Percentiles rank a stretch among this genome's conserved stretches.
phyloP scores from a whole-genome alignment of 2,329 filamentous ascomycete genomes.

The Aquanectria penicillioides region DNA sequence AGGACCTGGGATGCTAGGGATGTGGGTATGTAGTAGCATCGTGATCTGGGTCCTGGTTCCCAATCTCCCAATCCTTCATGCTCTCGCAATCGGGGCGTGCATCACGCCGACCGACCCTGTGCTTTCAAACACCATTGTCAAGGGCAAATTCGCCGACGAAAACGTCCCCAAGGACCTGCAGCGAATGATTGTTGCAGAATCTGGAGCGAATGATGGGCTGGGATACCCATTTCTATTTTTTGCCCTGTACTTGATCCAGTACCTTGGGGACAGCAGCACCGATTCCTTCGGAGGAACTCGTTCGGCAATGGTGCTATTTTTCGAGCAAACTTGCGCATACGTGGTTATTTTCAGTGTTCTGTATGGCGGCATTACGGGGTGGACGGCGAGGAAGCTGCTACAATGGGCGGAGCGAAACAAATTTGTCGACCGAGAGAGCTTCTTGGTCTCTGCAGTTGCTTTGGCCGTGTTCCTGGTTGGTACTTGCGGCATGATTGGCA shows the following conservation, averaged over 20 bases:
- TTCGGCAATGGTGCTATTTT: slow-evolving; percentile 81
- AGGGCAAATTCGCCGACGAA: slow-evolving; percentile 91
- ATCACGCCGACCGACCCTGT: slow-evolving; percentile 92
- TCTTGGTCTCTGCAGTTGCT: slow-evolving; percentile 86
- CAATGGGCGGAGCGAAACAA: slow-evolving; percentile 85
- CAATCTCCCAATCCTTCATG: slow-evolving; percentile 79
- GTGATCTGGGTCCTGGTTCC: slow-evolving; percentile 80
- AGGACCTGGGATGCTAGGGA: slow-evolving; percentile 83
- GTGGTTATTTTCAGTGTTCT: slow-evolving; percentile 80
- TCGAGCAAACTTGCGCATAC: slow-evolving; percentile 86
- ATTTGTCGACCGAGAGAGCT: slow-evolving; percentile 87
- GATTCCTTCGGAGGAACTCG: slow-evolving; percentile 67
- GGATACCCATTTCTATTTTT: slow-evolving; percentile 91
- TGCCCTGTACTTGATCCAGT: slow-evolving; percentile 86
- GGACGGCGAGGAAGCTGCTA: slow-evolving; percentile 82
- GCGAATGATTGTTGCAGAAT: slow-evolving; percentile 83
- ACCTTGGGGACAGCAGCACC: slow-evolving; percentile 68
- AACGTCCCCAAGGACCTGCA: slow-evolving; percentile 88
- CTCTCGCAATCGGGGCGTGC: slow-evolving; percentile 83
- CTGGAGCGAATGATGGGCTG: slow-evolving; percentile 87
- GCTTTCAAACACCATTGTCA: slow-evolving; percentile 88
- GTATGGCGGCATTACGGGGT: slow-evolving; percentile 82
- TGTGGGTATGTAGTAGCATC: slow-evolving; percentile 86
- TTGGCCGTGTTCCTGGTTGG: slow-evolving; percentile 88
- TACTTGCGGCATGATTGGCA: slow-evolving; percentile 87